Evolutionary conservation across 441 rosid species (phyloP).

Genomic region (Gossypium lobatum): DNA sequence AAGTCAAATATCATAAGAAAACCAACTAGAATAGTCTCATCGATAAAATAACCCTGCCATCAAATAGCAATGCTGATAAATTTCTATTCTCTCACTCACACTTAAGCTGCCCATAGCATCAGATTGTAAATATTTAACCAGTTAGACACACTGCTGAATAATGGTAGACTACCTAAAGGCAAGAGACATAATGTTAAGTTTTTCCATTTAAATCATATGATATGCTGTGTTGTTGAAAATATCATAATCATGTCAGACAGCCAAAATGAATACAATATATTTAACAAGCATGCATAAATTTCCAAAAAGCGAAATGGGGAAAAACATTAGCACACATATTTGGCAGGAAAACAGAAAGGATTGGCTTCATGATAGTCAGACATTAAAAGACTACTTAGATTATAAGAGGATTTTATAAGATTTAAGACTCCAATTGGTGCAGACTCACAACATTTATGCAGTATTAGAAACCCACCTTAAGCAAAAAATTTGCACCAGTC

Average conservation of each 20-base stretch:
- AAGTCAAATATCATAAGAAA: background rate
- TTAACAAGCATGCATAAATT: background rate
- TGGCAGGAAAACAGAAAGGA: background rate
- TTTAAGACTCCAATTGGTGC: background rate
- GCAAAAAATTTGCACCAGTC: slow-evolving; percentile 88
- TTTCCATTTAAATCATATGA: background rate
- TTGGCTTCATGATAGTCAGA: background rate
- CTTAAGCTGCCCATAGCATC: background rate
- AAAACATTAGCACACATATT: background rate
- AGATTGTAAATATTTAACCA: background rate
- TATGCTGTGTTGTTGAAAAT: background rate
- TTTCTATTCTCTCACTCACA: background rate
- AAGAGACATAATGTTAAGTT: background rate
- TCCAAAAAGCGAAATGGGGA: background rate
- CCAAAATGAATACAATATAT: slow-evolving; percentile 6
- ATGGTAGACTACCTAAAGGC: background rate
- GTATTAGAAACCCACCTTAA: slow-evolving; percentile 50
- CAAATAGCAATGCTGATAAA: background rate
- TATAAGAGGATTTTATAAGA: background rate
- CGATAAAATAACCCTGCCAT: background rate
- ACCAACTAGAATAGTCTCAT: slow-evolving; percentile 7
- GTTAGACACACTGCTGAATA: background rate
- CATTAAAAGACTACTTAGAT: background rate
- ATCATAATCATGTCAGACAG: background rate
- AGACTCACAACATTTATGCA: slow-evolving; percentile 5